Percentiles rank a stretch among this genome's conserved stretches.
These are phyloP conservation scores for Trichosporon faecale DNA, from an alignment of 1,284 basidiomycete species.

Conservation along the genomic window DNA sequence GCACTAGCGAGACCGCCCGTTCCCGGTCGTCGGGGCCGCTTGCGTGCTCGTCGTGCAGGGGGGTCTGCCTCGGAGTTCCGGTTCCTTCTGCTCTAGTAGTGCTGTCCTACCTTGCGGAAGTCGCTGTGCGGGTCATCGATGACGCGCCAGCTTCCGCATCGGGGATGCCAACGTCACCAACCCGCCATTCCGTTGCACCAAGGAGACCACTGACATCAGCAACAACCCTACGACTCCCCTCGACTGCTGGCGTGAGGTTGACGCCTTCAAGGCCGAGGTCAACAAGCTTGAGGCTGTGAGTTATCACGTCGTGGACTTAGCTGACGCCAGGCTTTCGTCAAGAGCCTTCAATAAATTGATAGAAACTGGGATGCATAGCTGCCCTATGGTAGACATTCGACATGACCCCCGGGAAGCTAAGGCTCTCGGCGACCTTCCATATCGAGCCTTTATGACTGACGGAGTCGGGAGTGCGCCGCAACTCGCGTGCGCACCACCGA, in stretches of 20 bases:
- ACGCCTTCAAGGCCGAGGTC: constrained; percentile 51
- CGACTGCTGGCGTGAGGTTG: constrained; percentile 53
- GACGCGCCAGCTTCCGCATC: neutral
- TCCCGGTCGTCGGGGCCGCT: neutral
- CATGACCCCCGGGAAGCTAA: neutral
- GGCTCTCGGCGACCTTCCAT: neutral
- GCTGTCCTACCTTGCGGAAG: neutral
- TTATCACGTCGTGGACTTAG: neutral
- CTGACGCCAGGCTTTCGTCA: constrained; percentile 40
- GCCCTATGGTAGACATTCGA: constrained; percentile 5
- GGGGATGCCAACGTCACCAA: neutral
- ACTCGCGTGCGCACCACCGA: neutral
- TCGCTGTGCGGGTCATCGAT: neutral
- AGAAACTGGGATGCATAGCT: constrained; percentile 14
- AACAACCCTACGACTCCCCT: constrained; percentile 46
- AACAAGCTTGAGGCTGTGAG: constrained; percentile 51
- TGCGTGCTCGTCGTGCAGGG: neutral
- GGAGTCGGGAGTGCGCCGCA: neutral
- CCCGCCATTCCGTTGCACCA: neutral
- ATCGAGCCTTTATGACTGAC: neutral
- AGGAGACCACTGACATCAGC: constrained; percentile 22
- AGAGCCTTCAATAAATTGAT: constrained; percentile 43
- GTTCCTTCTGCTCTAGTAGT: neutral
- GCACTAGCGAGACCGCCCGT: neutral
- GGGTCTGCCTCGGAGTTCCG: neutral